Base-by-base conservation (phyloP, 2,329 filamentous ascomycete genomes). In the Curvularia eragrostidis region DNA sequence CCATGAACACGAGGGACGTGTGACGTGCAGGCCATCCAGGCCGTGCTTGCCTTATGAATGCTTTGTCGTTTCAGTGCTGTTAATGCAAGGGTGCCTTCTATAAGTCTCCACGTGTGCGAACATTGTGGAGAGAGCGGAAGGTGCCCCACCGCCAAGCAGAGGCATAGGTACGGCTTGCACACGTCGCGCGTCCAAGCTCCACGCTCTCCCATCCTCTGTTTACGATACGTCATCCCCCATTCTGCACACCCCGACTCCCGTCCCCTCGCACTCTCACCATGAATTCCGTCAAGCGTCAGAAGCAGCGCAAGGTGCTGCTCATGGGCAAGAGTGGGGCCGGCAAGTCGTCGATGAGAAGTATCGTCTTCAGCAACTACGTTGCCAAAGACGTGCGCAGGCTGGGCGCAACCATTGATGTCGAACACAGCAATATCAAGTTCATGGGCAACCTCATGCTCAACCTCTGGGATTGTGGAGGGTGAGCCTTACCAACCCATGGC, bases 331-430 rank as follows among this genome's bases (percentile, higher is more conserved):
- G 91, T 62, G 95, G 95, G 53, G 97, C 94, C 0, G 95, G 95
- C 54, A 99, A 99, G 80, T 97, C 93, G 41, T 97, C 93, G 55
- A 99, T 99, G 95, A 87, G 95, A 64, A 95, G 91, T 73, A 98
- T 99, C 74, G 97, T 99, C 76, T 99, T 99, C 80, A 97, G 91
- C 82, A 98, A 98, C 79, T 98, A 97, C 77, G 93, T 98, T 65
- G 95, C 95, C 55, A 93, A 96, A 74, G 95, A 99, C 77, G 97
- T 97, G 6, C 86, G 95, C 38, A 84, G 95, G 57, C 82, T 99
- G 54, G 95, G 95, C 66, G 95, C 95, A 1, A 99, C 95, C 12
- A 98, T 99, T 75, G 95, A 99, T 75, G 95, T 99, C 59, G 95
- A 99, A 79, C 91, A 98, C 72, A 97, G 93, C 62, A 95, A 97